Percentiles rank a stretch among this genome's conserved stretches.
phyloP scores from a whole-genome alignment of 225 moss, liverwort and hornwort genomes.

The Takakia lepidozioides region DNA sequence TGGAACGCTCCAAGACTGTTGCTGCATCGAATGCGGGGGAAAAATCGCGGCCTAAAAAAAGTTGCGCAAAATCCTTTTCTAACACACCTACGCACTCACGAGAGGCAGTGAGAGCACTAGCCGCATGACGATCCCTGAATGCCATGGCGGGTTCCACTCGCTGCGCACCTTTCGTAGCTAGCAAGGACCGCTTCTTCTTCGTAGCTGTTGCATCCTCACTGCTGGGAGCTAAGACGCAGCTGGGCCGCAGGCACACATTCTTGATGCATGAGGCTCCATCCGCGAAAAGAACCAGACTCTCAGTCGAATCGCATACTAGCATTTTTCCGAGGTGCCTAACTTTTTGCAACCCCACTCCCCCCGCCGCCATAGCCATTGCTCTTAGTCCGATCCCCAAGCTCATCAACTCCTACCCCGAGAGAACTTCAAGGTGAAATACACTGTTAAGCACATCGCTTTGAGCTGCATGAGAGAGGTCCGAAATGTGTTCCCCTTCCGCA shows the following conservation, averaged over 20 bases:
- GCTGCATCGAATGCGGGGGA: slow-evolving; percentile 52
- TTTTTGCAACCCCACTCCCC: slow-evolving; percentile 26
- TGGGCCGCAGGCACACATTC: slow-evolving; percentile 27
- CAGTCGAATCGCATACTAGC: slow-evolving; percentile 12
- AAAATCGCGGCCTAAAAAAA: slow-evolving; percentile 14
- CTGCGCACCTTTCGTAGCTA: slow-evolving; percentile 34
- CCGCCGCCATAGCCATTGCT: slow-evolving; percentile 33
- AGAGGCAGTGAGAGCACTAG: slow-evolving; percentile 53
- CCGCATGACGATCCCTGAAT: slow-evolving; percentile 49
- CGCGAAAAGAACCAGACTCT: slow-evolving; percentile 27
- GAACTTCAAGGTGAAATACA: too few species aligned
- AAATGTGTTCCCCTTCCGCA: too few species aligned
- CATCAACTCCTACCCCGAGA: too few species aligned
- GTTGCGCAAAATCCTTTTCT: slow-evolving; percentile 39
- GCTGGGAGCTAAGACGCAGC: slow-evolving; percentile 30
- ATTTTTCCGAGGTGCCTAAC: slow-evolving; percentile 20
- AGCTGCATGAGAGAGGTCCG: too few species aligned
- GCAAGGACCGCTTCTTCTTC: slow-evolving; percentile 33
- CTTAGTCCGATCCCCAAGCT: too few species aligned
- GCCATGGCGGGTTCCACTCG: slow-evolving; percentile 47
- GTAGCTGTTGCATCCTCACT: slow-evolving; percentile 39
- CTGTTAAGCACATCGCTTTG: too few species aligned
- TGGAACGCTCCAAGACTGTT: slow-evolving; percentile 62
- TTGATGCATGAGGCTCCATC: slow-evolving; percentile 39
- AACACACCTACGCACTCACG: slow-evolving; percentile 40